These are phyloP conservation scores for Sordariomycetes sp. DNA, from an alignment of 2,329 filamentous ascomycete species.

Conservation along the genomic window DNA sequence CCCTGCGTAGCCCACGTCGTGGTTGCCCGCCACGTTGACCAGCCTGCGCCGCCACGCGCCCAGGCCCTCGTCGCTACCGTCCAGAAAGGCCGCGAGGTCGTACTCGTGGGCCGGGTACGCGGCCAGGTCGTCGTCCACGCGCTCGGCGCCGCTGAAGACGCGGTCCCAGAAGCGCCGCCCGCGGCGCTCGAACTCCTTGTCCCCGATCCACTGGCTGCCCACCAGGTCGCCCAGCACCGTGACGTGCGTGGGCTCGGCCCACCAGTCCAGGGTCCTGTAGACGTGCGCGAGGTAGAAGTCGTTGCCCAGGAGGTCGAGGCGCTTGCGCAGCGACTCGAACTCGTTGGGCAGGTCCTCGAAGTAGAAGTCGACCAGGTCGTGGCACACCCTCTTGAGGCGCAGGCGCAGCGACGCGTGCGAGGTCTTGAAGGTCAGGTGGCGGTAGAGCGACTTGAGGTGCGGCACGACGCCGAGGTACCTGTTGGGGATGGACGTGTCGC, in stretches of 20 bases:
- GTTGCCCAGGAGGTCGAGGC: slow-evolving; percentile 82
- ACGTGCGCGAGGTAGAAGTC: slow-evolving; percentile 93
- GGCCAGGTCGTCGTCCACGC: slow-evolving; percentile 48
- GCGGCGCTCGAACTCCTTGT: slow-evolving; percentile 70
- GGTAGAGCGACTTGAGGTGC: slow-evolving; percentile 34
- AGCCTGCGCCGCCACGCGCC: slow-evolving; percentile 61
- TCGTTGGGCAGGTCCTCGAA: slow-evolving; percentile 59
- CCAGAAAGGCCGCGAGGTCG: slow-evolving; percentile 37
- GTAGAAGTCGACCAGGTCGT: slow-evolving; percentile 50
- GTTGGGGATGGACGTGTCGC: slow-evolving; percentile 71
- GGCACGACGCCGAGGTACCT: slow-evolving; percentile 41
- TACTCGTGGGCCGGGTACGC: slow-evolving; percentile 36
- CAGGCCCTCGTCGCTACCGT: slow-evolving; percentile 20
- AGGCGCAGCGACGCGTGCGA: slow-evolving; percentile 34
- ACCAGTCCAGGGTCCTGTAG: slow-evolving; percentile 75
- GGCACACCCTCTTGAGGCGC: slow-evolving; percentile 39
- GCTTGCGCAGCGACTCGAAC: slow-evolving; percentile 61
- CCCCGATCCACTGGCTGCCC: slow-evolving; percentile 88
- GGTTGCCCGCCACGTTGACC: slow-evolving; percentile 89
- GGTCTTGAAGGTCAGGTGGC: slow-evolving; percentile 36
- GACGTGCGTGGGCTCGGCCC: slow-evolving; percentile 75
- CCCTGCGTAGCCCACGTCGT: slow-evolving; percentile 93
- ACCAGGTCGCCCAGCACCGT: slow-evolving; percentile 84
- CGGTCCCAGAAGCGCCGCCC: slow-evolving; percentile 69
- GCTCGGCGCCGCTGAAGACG: slow-evolving; percentile 60